Conservation (phyloP, 148 eudicot species). For the Bassia scoparia region DNA sequence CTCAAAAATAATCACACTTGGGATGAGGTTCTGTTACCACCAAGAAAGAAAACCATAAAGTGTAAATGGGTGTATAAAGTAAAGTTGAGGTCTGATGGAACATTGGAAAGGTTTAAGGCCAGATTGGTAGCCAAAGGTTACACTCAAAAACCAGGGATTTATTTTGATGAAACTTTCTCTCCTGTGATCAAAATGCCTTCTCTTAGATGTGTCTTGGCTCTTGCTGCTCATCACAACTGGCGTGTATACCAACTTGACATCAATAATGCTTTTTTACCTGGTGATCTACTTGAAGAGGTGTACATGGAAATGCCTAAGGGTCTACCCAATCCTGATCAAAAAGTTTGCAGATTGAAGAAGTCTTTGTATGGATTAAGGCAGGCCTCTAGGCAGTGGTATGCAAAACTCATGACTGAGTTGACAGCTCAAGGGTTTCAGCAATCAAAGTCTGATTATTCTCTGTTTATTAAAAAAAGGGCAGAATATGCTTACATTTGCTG, state of each 20-base stretch:
- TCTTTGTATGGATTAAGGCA: conserved; percentile 1
- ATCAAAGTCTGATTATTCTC: neutral
- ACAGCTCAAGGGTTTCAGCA: neutral
- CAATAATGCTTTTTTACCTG: too few species aligned
- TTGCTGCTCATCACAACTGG: neutral
- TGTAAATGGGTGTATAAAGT: neutral
- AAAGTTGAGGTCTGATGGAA: neutral
- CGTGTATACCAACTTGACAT: neutral
- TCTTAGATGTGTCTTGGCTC: too few species aligned
- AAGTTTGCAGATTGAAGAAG: neutral
- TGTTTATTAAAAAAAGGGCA: neutral
- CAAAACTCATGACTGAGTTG: neutral
- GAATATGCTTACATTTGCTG: neutral
- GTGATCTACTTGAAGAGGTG: neutral
- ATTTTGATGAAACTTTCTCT: neutral
- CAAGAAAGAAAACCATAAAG: neutral
- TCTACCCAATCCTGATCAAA: neutral
- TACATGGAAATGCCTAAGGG: neutral
- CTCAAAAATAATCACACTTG: neutral
- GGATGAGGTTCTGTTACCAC: neutral
- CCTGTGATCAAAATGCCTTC: neutral
- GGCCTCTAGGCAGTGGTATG: neutral
- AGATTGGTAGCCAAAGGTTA: neutral
- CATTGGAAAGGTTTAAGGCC: neutral
- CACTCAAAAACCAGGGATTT: neutral